These are phyloP conservation scores for Podospora anserina DNA, from an alignment of 495 filamentous ascomycete species.

Conservation along the genomic window DNA sequence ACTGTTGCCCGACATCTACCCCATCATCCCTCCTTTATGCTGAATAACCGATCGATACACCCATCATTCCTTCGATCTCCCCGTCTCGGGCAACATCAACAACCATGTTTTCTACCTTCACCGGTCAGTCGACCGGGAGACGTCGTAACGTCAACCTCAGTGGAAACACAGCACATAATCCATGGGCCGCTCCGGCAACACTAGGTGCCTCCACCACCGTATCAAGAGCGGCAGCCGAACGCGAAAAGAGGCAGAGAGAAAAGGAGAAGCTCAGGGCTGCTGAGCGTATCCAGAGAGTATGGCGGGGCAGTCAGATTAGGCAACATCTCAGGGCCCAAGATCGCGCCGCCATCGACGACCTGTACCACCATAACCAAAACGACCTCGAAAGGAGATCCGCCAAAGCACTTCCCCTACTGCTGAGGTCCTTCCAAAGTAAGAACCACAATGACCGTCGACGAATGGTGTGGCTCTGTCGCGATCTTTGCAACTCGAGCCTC, in stretches of 20 bases:
- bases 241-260: slow-evolving; percentile 74
- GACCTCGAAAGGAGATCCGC: slow-evolving; percentile 27
- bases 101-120: slow-evolving; percentile 90
- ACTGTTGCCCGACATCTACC: background rate
- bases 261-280: slow-evolving; percentile 72
- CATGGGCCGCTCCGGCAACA: slow-evolving; percentile 57
- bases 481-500: slow-evolving; percentile 36
- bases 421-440: slow-evolving; percentile 32
- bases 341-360: slow-evolving; percentile 66
- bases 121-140: slow-evolving; percentile 75
- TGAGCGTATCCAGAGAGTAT: slow-evolving; percentile 71
- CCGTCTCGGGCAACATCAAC: background rate
- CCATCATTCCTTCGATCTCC: background rate
- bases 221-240: slow-evolving; percentile 80
- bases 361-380: slow-evolving; percentile 28
- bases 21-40: background rate
- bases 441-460: slow-evolving; percentile 35
- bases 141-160: slow-evolving; percentile 87
- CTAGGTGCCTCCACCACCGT: slow-evolving; percentile 71
- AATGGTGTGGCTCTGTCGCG: slow-evolving; percentile 35
- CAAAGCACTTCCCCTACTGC: slow-evolving; percentile 36
- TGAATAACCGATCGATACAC: background rate
- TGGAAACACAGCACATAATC: slow-evolving; percentile 69
- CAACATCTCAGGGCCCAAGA: slow-evolving; percentile 54
- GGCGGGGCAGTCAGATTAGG: slow-evolving; percentile 74